A percentile compares a stretch with the other conserved stretches of the same genome.
These are phyloP conservation scores for Marasmius tenuissimus DNA, from an alignment of 1,284 basidiomycete genomes.

Conservation along the genomic window DNA sequence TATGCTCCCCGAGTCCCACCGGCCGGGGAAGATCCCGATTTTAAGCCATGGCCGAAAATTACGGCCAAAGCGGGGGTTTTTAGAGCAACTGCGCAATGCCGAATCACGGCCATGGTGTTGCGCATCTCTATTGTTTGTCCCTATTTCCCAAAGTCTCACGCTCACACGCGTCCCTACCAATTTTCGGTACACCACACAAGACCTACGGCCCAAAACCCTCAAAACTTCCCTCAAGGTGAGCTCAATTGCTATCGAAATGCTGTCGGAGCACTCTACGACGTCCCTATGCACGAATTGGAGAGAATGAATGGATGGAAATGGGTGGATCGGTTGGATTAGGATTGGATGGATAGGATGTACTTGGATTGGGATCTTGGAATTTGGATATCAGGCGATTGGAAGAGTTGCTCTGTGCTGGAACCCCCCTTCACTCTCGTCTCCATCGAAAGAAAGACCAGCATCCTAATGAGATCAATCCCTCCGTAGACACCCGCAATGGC, in stretches of 20 bases:
- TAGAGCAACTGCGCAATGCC: too few species aligned
- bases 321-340: background rate
- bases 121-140: background rate
- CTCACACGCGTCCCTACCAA: background rate
- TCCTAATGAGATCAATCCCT: background rate
- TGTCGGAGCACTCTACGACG: background rate
- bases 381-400: too few species aligned
- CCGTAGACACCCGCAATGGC: conserved; percentile 42
- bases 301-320: background rate
- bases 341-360: background rate
- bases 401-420: background rate
- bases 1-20: too few species aligned
- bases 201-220: background rate
- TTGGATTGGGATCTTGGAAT: background rate
- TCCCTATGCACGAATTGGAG: background rate
- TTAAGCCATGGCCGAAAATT: too few species aligned
- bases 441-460: background rate
- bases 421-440: background rate
- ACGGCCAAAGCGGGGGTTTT: too few species aligned
- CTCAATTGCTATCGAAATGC: background rate
- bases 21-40: too few species aligned
- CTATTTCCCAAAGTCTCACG: background rate
- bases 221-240: background rate
- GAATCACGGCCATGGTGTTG: too few species aligned
- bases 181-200: background rate